A percentile compares a stretch with the other conserved stretches of the same genome.
Conservation (phyloP, 768 basidiomycete genomes). For the Strobilomyces confusus region DNA sequence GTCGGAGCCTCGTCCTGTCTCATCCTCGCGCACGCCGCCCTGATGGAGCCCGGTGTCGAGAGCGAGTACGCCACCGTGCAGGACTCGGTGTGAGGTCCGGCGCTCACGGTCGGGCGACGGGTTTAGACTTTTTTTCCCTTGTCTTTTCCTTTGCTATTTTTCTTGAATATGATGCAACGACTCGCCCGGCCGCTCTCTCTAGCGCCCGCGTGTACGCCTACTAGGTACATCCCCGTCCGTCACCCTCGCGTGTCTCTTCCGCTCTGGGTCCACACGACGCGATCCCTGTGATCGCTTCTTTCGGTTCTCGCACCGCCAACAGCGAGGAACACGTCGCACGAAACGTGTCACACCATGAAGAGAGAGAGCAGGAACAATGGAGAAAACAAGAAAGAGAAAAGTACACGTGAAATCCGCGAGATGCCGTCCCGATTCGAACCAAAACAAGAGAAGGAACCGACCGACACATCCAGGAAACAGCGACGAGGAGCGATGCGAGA, state of each 20-base stretch:
- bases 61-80: constrained; percentile 85
- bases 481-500: background rate
- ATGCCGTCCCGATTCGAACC: background rate
- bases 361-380: too few species aligned
- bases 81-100: constrained; percentile 42
- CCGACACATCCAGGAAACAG: background rate
- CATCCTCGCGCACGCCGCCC: constrained; percentile 79
- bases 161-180: background rate
- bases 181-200: too few species aligned
- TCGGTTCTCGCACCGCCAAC: background rate
- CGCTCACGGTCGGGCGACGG: too few species aligned
- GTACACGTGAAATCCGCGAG: background rate
- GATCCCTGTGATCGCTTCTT: background rate
- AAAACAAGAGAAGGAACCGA: background rate
- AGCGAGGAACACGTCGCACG: background rate
- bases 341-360: background rate
- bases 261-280: background rate
- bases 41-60: constrained; percentile 94
- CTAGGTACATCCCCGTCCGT: background rate
- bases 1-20: constrained; percentile 82
- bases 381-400: background rate
- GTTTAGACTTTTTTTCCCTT: background rate
- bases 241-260: background rate
- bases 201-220: background rate
- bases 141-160: background rate